Evolutionary conservation across 106 monocot species (phyloP).

Genomic region (Platanthera zijinensis): DNA sequence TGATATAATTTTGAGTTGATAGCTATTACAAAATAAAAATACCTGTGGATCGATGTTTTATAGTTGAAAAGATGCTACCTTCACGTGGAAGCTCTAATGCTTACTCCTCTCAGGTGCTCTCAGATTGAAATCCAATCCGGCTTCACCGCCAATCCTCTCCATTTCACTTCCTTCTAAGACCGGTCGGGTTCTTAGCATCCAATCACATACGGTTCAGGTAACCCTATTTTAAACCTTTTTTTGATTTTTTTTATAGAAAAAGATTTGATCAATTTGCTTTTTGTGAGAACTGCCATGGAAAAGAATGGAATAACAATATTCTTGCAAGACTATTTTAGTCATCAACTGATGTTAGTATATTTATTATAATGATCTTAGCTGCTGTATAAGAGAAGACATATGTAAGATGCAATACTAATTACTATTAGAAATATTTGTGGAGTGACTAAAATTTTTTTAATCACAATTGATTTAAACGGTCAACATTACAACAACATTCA

Average conservation of each 20-base stretch:
- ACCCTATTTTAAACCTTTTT: background rate
- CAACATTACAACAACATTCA: too few relatives aligned
- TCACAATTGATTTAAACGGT: too few relatives aligned
- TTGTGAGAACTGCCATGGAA: background rate
- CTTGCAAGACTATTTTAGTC: too few relatives aligned
- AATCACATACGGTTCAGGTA: conserved; percentile 99
- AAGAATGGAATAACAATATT: too few relatives aligned
- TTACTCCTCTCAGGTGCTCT: background rate
- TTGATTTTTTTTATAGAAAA: background rate
- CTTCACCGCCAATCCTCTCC: conserved; percentile 73
- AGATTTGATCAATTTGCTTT: background rate
- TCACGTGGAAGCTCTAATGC: background rate
- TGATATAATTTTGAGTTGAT: background rate
- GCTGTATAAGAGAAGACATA: too few relatives aligned
- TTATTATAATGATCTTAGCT: too few relatives aligned
- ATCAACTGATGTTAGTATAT: too few relatives aligned
- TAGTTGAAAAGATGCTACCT: background rate
- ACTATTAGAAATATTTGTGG: too few relatives aligned
- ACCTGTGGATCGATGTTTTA: background rate
- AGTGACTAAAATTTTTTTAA: too few relatives aligned
- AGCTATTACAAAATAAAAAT: background rate
- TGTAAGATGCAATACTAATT: too few relatives aligned
- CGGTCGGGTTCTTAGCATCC: conserved; percentile 97
- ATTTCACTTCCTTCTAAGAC: conserved; percentile 81
- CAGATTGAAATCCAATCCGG: conserved; percentile 9